A percentile compares a stretch with the other conserved stretches of the same genome.
Evolutionary conservation across 176 grass and related monocot species (phyloP).

Genomic region (Oryza brachyantha): DNA sequence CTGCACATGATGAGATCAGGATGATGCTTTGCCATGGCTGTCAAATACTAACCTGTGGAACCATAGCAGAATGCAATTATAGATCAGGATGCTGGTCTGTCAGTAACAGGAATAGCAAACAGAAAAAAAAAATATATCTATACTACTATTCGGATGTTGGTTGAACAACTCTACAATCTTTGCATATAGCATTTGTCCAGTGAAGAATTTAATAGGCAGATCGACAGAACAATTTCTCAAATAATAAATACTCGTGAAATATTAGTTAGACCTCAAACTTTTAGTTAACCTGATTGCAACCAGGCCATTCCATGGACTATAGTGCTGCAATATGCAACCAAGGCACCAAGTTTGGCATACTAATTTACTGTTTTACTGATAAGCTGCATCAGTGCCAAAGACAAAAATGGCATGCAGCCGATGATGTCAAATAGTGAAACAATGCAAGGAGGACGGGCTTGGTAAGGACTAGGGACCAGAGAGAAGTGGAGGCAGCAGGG

Average conservation of each 20-base stretch:
- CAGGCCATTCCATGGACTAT: background rate
- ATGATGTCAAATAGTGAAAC: background rate
- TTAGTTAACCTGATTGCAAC: background rate
- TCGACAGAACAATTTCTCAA: background rate
- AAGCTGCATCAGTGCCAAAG: background rate
- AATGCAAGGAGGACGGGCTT: background rate
- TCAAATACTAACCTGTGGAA: conserved; percentile 20
- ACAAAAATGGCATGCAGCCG: background rate
- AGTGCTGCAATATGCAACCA: background rate
- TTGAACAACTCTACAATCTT: background rate
- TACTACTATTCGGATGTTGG: background rate
- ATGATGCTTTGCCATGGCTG: conserved; percentile 80
- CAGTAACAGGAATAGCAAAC: background rate
- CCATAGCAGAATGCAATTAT: background rate
- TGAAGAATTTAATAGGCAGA: background rate
- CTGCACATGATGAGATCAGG: conserved; percentile 90
- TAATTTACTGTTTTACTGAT: background rate
- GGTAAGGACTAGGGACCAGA: background rate
- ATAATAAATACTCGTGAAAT: background rate
- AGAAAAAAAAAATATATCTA: background rate
- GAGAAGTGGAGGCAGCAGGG: background rate
- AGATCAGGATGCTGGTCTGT: background rate
- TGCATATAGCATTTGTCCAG: background rate
- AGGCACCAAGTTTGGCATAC: background rate
- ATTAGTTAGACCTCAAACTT: no score